These are phyloP conservation scores for Eleusine coracana DNA, from an alignment of 176 grass and related monocot genomes.

Conservation along the genomic window DNA sequence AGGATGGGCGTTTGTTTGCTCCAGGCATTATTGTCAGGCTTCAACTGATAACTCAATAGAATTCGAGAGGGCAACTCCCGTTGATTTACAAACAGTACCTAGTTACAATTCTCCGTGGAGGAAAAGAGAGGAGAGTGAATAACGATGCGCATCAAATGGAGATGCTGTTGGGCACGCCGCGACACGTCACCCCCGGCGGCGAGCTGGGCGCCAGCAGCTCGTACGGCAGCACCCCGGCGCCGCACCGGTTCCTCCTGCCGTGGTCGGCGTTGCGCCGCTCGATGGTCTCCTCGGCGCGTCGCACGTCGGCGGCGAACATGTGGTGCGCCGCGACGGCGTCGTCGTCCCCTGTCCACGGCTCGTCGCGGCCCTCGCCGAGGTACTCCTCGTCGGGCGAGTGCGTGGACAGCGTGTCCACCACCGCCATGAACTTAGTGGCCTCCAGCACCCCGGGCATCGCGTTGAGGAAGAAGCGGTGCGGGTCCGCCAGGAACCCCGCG, in stretches of 20 bases:
- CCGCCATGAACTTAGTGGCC: constrained; percentile 99
- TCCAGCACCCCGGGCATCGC: constrained; percentile 86
- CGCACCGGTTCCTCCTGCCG: constrained; percentile 67
- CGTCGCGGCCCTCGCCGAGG: constrained; percentile 70
- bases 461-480: constrained; percentile 92
- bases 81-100: neutral
- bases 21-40: neutral
- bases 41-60: neutral
- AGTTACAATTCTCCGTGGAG: neutral
- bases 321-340: constrained; percentile 57
- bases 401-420: constrained; percentile 94
- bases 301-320: constrained; percentile 71
- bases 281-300: constrained; percentile 73
- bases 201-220: constrained; percentile 92
- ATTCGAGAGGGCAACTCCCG: neutral
- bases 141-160: constrained; percentile 39
- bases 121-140: neutral
- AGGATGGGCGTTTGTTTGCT: neutral
- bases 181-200: constrained; percentile 81
- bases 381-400: constrained; percentile 99
- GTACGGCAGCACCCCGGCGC: constrained; percentile 90
- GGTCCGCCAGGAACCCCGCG: constrained; percentile 71
- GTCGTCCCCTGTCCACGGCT: constrained; percentile 82
- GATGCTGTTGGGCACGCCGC: constrained; percentile 72
- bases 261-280: constrained; percentile 67